Evolutionary conservation across 2,329 filamentous ascomycete species (phyloP).

Genomic region (Leptoxyphium fumago): DNA sequence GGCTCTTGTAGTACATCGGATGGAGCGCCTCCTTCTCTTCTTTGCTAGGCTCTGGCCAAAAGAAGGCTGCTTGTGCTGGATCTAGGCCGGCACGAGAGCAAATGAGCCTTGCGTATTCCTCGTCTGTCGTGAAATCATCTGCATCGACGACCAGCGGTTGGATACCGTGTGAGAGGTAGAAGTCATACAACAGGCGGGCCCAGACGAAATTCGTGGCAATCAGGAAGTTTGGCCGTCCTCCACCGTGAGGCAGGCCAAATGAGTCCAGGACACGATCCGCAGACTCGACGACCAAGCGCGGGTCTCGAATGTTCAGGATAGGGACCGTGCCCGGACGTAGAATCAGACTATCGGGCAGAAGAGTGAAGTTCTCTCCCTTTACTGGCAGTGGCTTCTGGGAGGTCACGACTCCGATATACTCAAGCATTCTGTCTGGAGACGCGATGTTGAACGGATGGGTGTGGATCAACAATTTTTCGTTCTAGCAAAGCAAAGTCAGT

Average conservation of each 20-base stretch:
- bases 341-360: conserved; percentile 23
- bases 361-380: conserved; percentile 8
- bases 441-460: background rate
- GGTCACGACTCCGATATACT: background rate
- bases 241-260: conserved; percentile 1
- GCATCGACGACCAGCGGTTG: conserved; percentile 23
- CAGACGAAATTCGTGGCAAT: conserved; percentile 18
- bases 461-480: background rate
- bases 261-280: conserved; percentile 15
- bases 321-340: conserved; percentile 13
- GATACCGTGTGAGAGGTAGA: conserved; percentile 12
- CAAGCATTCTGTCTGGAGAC: background rate
- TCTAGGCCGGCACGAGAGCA: conserved; percentile 22
- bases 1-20: conserved; percentile 8
- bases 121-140: conserved; percentile 24
- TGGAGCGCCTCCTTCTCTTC: conserved; percentile 6
- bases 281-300: conserved; percentile 25
- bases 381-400: background rate
- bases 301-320: conserved; percentile 26
- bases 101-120: conserved; percentile 16
- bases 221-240: conserved; percentile 6
- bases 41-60: conserved; percentile 15
- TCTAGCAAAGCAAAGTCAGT: background rate
- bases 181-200: conserved; percentile 23
- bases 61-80: conserved; percentile 15